phyloP scores from a whole-genome alignment of 331 rosid genomes.

The Stylosanthes scabra region DNA sequence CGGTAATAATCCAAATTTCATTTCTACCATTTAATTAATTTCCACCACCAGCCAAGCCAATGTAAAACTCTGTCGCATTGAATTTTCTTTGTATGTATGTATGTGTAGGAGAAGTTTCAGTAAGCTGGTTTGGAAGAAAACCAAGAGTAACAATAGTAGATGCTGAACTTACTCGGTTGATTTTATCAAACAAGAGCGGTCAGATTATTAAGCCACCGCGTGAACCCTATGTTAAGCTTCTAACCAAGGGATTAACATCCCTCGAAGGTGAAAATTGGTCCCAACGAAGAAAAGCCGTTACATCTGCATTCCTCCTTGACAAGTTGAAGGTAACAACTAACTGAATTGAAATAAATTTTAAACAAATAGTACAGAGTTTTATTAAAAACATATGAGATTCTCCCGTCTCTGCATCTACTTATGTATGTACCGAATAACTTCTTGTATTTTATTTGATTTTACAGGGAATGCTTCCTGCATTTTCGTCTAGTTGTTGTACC shows the following conservation, averaged over 20 bases:
- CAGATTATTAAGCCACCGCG: constrained; percentile 43
- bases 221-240: constrained; percentile 45
- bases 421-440: no score
- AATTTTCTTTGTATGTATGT: no score
- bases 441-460: no score
- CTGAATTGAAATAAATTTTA: no score
- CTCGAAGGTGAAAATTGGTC: constrained; percentile 53
- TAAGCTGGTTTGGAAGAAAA: constrained; percentile 42
- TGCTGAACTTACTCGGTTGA: constrained; percentile 35
- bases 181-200: constrained; percentile 41
- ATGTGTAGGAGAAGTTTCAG: constrained; percentile 41
- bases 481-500: constrained; percentile 42
- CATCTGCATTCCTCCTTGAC: constrained; percentile 52
- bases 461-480: constrained; percentile 42
- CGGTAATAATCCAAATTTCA: constrained; percentile 9
- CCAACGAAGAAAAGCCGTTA: constrained; percentile 42
- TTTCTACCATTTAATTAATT: no score
- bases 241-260: constrained; percentile 40
- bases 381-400: no score
- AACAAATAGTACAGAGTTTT: no score
- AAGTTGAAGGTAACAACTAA: constrained; percentile 38
- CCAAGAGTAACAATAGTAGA: constrained; percentile 52
- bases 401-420: no score
- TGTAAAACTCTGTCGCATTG: no score
- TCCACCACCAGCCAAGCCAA: no score